Percentiles rank a stretch among this genome's conserved stretches.
Conservation (phyloP, 306 rosid species). For the Quercus wislizeni region DNA sequence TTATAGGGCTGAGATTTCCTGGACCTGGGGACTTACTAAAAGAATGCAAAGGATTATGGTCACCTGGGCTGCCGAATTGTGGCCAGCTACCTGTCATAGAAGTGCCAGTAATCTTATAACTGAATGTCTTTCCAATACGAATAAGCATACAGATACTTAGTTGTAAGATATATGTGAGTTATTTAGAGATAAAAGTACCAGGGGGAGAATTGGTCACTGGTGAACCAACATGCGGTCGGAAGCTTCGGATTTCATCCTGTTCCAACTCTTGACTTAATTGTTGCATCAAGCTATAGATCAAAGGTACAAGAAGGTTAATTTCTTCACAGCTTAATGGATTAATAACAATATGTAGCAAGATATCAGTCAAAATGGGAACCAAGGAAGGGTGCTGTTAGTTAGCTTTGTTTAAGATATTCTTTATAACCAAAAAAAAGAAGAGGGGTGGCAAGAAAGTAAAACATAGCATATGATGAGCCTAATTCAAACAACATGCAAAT, state of each 20-base stretch:
- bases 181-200: slow-evolving; percentile 45
- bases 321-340: slow-evolving; percentile 3
- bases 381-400: too few species aligned
- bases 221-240: slow-evolving; percentile 76
- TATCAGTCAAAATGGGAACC: background rate
- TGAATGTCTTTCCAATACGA: slow-evolving; percentile 12
- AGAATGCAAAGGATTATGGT: slow-evolving; percentile 57
- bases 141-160: slow-evolving; percentile 9
- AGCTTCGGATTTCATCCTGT: slow-evolving; percentile 68
- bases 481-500: slow-evolving; percentile 1
- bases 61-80: slow-evolving; percentile 77
- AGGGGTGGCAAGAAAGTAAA: background rate
- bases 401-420: too few species aligned
- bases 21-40: slow-evolving; percentile 69
- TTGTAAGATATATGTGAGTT: background rate
- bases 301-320: slow-evolving; percentile 1
- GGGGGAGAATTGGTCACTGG: slow-evolving; percentile 88
- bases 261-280: slow-evolving; percentile 87
- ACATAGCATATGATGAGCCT: background rate
- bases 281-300: slow-evolving; percentile 68
- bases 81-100: slow-evolving; percentile 69
- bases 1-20: slow-evolving; percentile 66
- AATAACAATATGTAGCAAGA: background rate
- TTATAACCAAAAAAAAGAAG: background rate
- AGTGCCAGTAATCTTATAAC: slow-evolving; percentile 6